Base-by-base conservation (phyloP, 73 alveolate genomes). In the Paramecium sexaurelia region DNA sequence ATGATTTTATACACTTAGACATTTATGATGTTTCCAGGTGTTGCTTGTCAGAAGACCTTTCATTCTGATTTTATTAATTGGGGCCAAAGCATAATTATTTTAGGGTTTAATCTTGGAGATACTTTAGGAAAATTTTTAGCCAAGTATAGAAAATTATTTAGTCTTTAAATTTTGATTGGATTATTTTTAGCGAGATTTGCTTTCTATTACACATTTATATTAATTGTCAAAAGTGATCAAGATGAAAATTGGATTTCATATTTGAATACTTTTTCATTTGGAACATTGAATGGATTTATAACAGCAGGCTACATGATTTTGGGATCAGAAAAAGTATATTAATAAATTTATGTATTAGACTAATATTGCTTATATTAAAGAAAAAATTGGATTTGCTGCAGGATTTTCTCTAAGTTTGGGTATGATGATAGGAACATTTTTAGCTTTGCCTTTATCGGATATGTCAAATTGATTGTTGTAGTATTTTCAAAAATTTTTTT, bases 11-110 rank as follows among this genome's bases (percentile, higher is more conserved):
- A 85, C 39, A 85, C 56, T 15, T 55, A 85, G 57, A 85, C 92
- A 51, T 85, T 85, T 69, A 55, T 85, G 85, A 85, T 85, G 92
- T 85, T 55, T 57, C 92, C 92, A 10, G 92, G 92, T n/a, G 85
- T 85, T 22, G 55, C 92, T 13, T 13, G 7, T 33, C 13, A 69
- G 27, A 69, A 69, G 15, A 1, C 24, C 5, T 69, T 69, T 22
- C 6, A 2, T 69, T 13, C 27, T 9, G 85, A 69, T 2, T 69
- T 69, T 32, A 20, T 15, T 32, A 47, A 69, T 69, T 69, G 85
- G 85, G 85, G 55, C 5, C n/a, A 32, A 7, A 27, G 10, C 27
- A 3, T 69, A 27, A 32, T 69, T 32, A 32, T 9, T 69, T 32
- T 69, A 27, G 85, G 85, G 15, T 85, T 55, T 71, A 85, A 85